A percentile compares a stretch with the other conserved stretches of the same genome.
These are phyloP conservation scores for Rhizopogon vesiculosus DNA, from an alignment of 768 basidiomycete genomes.

Conservation along the genomic window DNA sequence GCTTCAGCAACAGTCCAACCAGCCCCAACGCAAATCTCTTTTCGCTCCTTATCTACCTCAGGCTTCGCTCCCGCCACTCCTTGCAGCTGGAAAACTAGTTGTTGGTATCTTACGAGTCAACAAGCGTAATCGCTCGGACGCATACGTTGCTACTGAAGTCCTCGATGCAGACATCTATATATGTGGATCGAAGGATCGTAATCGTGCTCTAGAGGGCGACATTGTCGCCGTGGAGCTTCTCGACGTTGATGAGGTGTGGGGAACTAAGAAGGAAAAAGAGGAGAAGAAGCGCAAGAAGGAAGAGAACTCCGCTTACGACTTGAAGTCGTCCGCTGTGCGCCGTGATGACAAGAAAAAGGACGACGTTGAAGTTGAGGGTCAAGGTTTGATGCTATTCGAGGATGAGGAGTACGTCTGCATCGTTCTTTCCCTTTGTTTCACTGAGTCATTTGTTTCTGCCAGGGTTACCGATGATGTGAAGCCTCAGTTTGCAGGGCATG, in stretches of 20 bases:
- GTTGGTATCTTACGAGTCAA: constrained; percentile 97
- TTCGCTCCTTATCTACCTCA: constrained; percentile 99
- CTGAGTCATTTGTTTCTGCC: constrained; percentile 11
- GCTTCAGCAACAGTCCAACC: constrained; percentile 85
- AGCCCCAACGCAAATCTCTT: constrained; percentile 95
- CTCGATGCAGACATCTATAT: constrained; percentile 99
- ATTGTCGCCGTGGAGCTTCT: constrained; percentile 97
- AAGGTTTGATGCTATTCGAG: constrained; percentile 93
- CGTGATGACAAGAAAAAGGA: constrained; percentile 99
- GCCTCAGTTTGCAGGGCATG: constrained; percentile 97
- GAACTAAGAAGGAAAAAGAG: constrained; percentile 99
- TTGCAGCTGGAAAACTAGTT: constrained; percentile 95
- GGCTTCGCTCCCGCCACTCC: constrained; percentile 91
- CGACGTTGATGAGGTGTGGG: constrained; percentile 97
- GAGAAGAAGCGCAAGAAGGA: constrained; percentile 99
- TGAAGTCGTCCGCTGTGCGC: constrained; percentile 65
- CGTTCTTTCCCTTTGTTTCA: neutral
- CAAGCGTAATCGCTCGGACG: constrained; percentile 97
- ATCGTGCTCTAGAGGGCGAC: constrained; percentile 96
- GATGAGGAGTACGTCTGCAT: constrained; percentile 76
- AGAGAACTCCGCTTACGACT: constrained; percentile 93
- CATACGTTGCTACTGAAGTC: constrained; percentile 97
- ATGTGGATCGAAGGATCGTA: constrained; percentile 97
- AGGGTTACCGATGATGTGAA: constrained; percentile 97
- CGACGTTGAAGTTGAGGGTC: constrained; percentile 98